Base-by-base conservation (phyloP, 306 rosid species). In the Dicorynia guianensis region DNA sequence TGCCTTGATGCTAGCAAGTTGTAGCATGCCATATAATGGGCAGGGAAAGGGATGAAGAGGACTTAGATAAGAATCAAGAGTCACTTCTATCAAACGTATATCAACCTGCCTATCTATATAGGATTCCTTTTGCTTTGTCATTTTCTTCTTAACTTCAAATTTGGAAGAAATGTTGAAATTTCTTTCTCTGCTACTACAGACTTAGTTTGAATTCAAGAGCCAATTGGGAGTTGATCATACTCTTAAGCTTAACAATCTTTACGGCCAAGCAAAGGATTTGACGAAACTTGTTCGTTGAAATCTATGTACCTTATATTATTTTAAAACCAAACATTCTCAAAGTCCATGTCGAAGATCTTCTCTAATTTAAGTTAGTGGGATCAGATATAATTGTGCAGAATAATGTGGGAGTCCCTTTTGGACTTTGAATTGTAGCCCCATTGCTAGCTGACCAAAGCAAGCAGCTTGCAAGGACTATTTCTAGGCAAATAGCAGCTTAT, bases 1-100 rank as follows among this genome's bases (percentile, higher is more conserved):
- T 73, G 52, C 82, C 65, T 73, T 56, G 69, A 57, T 57, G 69
- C 68, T 15, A n/a, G n/a, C n/a, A n/a, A n/a, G 50, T 67, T 6
- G 33, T 8, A 18, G 50, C 49, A 42, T 54, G 69, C 74, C 76
- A 70, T 81, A 25, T 56, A 76, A 76, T 81, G 20, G 69, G 14
- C 11, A 12, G 4, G 67, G 67, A 63, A 57, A 40, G 18, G 13
- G 48, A 35, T 50, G 71, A 25, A 68, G 40, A 39, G 42, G 40
- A 64, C 54, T 38, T 25, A 30, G 75, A 81, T 70, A 63, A 56
- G 78, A 76, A 81, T 81, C 40, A 48, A n/a, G 56, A 10, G 75
- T 66, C 68, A 57, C 76, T 36, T 81, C 74, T 36, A 20, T 30
- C 47, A 34, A 30, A 14, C 14, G 56, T 10, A 67, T 62, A 39